Conservation (phyloP, 768 basidiomycete species). For the Psilocybe subaeruginosa region DNA sequence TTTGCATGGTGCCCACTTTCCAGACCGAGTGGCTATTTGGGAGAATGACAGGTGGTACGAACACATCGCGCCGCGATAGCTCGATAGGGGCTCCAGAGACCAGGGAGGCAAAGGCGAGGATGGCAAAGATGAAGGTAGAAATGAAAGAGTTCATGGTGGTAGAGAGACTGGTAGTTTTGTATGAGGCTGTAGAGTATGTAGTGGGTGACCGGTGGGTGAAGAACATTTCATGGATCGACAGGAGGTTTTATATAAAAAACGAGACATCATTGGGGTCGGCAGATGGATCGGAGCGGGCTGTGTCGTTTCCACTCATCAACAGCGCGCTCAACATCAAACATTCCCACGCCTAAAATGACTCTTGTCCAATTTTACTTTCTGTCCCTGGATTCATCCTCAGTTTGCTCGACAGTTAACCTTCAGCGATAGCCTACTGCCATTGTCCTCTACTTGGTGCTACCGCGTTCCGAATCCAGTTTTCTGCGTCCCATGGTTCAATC, state of each 20-base stretch:
- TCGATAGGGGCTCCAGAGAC: constrained; percentile 28
- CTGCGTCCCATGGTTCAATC: not conserved
- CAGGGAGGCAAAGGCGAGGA: constrained; percentile 28
- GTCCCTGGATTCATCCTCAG: not conserved
- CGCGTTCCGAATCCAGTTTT: not conserved
- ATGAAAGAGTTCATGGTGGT: constrained; percentile 24
- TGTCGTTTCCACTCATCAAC: not conserved
- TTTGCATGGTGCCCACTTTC: constrained; percentile 31
- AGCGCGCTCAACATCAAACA: constrained; percentile 2
- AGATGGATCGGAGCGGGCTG: constrained; percentile 4
- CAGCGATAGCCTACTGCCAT: not conserved
- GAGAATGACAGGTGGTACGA: constrained; percentile 31
- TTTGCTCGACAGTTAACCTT: not conserved
- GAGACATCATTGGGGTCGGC: constrained; percentile 8
- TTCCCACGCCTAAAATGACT: not conserved
- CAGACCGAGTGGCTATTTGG: constrained; percentile 29
- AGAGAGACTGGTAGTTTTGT: constrained; percentile 1
- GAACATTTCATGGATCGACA: constrained; percentile 5
- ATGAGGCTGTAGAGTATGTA: constrained; percentile 3
- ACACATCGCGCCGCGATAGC: constrained; percentile 31
- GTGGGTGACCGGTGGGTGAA: constrained; percentile 24
- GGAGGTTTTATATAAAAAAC: constrained; percentile 20
- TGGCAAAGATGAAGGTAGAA: constrained; percentile 23
- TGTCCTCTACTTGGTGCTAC: not conserved
- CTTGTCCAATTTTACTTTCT: not conserved